These are phyloP conservation scores for Colletotrichum truncatum DNA, from an alignment of 2,329 filamentous ascomycete genomes.

Conservation along the genomic window DNA sequence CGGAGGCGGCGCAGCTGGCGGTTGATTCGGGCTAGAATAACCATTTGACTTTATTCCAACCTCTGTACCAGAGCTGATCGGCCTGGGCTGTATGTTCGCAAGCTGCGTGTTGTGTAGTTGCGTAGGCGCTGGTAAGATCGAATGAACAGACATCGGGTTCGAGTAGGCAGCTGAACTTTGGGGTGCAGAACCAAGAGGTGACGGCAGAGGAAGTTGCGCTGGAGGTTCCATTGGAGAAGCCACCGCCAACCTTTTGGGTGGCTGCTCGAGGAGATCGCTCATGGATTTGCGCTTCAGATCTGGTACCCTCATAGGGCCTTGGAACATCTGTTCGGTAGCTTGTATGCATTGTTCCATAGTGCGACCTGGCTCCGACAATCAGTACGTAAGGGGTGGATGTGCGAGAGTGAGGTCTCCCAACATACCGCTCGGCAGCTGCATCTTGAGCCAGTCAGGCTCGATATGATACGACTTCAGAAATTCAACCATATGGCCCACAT, in stretches of 20 bases:
- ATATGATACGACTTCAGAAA: slow-evolving; percentile 52
- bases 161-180: slow-evolving; percentile 4
- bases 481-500: slow-evolving; percentile 53
- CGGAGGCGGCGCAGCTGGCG: slow-evolving; percentile 12
- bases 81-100: slow-evolving; percentile 33
- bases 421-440: slow-evolving; percentile 58
- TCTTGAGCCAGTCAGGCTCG: slow-evolving; percentile 55
- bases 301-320: slow-evolving; percentile 40
- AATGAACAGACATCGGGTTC: slow-evolving; percentile 8
- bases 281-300: slow-evolving; percentile 46
- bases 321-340: slow-evolving; percentile 48
- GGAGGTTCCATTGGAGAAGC: slow-evolving; percentile 17
- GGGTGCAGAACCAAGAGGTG: slow-evolving; percentile 9
- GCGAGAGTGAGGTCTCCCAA: background rate
- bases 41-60: background rate
- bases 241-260: slow-evolving; percentile 42
- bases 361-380: slow-evolving; percentile 46
- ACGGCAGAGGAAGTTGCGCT: slow-evolving; percentile 1
- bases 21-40: background rate
- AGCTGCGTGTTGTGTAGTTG: slow-evolving; percentile 24
- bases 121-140: slow-evolving; percentile 12
- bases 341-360: slow-evolving; percentile 57
- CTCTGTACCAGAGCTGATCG: background rate
- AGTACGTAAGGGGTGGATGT: slow-evolving; percentile 10
- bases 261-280: slow-evolving; percentile 42